Evolutionary conservation across 2,329 filamentous ascomycete genomes (phyloP).

Genomic region (Monosporascus sp.): DNA sequence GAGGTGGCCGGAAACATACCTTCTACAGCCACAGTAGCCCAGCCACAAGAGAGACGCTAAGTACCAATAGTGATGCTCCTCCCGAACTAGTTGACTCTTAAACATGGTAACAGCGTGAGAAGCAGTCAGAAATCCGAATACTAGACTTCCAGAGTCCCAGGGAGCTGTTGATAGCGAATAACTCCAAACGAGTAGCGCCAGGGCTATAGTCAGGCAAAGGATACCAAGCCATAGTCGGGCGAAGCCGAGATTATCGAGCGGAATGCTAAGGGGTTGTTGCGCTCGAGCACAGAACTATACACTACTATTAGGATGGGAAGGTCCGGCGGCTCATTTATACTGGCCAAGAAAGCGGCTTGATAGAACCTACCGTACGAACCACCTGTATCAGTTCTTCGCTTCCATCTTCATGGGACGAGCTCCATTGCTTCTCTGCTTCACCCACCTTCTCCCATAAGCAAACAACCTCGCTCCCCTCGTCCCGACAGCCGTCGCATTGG

Average conservation of each 20-base stretch:
- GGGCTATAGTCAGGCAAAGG: constrained; percentile 7
- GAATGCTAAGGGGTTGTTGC: not conserved
- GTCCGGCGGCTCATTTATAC: too few species aligned
- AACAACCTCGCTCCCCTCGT: not conserved
- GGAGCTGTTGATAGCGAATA: constrained; percentile 34
- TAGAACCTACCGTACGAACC: not conserved
- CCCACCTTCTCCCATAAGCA: constrained; percentile 1
- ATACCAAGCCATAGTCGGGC: not conserved
- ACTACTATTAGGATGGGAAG: too few species aligned
- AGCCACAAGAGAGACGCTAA: constrained; percentile 57
- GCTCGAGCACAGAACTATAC: not conserved
- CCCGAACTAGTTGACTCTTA: constrained; percentile 70
- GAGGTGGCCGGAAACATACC: not conserved
- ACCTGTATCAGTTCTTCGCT: not conserved
- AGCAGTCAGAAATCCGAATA: not conserved
- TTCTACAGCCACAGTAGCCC: not conserved
- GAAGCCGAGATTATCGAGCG: not conserved
- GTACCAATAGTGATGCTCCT: constrained; percentile 78
- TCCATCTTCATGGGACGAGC: not conserved
- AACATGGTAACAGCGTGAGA: constrained; percentile 65
- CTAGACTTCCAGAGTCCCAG: constrained; percentile 21
- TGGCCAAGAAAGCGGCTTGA: not conserved
- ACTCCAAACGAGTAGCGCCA: constrained; percentile 14
- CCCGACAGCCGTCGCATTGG: not conserved
- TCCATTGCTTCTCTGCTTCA: not conserved